Base-by-base conservation (phyloP, 1,284 basidiomycete species). In the Takashimella koratensis region DNA sequence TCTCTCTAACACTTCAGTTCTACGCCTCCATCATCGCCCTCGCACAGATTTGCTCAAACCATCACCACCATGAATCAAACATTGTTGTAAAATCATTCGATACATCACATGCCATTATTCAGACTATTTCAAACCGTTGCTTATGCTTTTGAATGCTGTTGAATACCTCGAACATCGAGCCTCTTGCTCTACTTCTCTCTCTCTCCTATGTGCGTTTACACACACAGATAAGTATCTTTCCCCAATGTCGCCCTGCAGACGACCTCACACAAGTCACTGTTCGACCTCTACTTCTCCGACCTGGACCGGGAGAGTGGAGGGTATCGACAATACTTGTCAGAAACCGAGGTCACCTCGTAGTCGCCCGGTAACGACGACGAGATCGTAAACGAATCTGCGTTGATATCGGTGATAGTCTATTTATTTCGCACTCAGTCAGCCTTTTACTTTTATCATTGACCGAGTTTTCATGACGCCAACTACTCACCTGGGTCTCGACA, bases 311-410 rank as follows among this genome's bases (percentile, higher is more conserved):
- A 45, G 40, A 73, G 54, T n/a, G 81, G 82, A 23, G 88, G 88
- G 75, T 88, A 91, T 57, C 86, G 81, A 76, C 92, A 95, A 69
- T 83, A 88, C 43, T 81, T 81, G 73, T 95, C 91, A 20, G 86
- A 83, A 51, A 95, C 86, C 52, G 86, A 90, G 4, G 89, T 90
- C n/a, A 98, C 88, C 12, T 53, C 52, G 24, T 60, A 77, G 79
- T 56, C 71, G 84, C 92, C 92, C 80, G 95, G 90, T 47, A 89
- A 76, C 3, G 89, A 86, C 6, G 90, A 91, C 70, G 85, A 90
- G 60, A 98, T 87, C 3, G 89, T 88, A 72, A 95, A 96, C 66
- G 85, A 84, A 19, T 84, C 79, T 6, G 83, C 82, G 59, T 81
- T 81, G 4, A 96, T 83, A 5, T 89, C 87, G 12, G 90, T 88